These are phyloP conservation scores for Aspergillus puulaauensis DNA, from an alignment of 2,329 filamentous ascomycete genomes.

Conservation along the genomic window DNA sequence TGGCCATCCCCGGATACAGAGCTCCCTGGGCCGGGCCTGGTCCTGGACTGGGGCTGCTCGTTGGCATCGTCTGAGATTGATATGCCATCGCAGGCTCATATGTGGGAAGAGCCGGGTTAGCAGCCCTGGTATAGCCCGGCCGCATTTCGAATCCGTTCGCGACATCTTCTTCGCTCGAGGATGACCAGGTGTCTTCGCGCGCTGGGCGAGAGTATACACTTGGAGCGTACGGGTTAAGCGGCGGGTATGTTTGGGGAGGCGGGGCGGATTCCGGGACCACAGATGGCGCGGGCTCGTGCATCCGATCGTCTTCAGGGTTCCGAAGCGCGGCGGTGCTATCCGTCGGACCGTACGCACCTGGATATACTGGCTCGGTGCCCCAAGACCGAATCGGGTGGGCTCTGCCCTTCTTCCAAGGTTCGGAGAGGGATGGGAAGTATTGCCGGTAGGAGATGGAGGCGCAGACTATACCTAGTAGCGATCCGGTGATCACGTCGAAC, in stretches of 20 bases:
- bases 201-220: constrained; percentile 26
- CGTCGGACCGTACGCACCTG: constrained; percentile 22
- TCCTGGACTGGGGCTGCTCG: not conserved
- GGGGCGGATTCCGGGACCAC: constrained; percentile 6
- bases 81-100: constrained; percentile 32
- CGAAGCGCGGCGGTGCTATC: constrained; percentile 30
- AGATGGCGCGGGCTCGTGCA: constrained; percentile 12
- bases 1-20: not conserved
- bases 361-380: constrained; percentile 52
- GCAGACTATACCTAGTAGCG: constrained; percentile 52
- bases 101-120: constrained; percentile 23
- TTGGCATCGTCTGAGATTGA: constrained; percentile 19
- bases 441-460: constrained; percentile 57
- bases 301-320: constrained; percentile 31
- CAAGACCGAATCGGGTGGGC: constrained; percentile 59
- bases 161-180: constrained; percentile 39
- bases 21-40: not conserved
- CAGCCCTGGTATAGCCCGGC: constrained; percentile 25
- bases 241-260: constrained; percentile 19
- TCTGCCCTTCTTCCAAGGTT: constrained; percentile 58
- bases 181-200: constrained; percentile 36
- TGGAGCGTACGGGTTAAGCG: constrained; percentile 26
- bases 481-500: constrained; percentile 60
- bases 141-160: constrained; percentile 40
- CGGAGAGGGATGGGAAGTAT: constrained; percentile 58